Base-by-base conservation (phyloP, 768 basidiomycete species). In the Leucocoprinus birnbaumii region DNA sequence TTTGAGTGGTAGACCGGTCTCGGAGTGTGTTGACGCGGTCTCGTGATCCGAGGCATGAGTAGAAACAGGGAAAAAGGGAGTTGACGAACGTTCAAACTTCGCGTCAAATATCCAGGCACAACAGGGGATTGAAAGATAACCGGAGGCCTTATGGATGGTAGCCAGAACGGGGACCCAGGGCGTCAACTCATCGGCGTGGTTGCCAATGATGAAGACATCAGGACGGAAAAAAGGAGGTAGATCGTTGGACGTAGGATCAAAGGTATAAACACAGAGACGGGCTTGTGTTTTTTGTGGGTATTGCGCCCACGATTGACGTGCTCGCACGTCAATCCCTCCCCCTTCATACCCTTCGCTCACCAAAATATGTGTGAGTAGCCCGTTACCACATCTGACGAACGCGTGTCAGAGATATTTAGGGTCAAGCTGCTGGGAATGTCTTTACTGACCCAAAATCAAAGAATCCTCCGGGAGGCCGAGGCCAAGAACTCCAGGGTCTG, bases 101-200 rank as follows among this genome's bases (percentile, higher is more conserved):
- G 70, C 67, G 63, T 94, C 89, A 71, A 98, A 82, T 26, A 78
- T 66, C 87, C 89, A 89, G n/a, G 88, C 73, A 69, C 95, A 98
- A 65, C 96, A 98, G 0, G 96, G 96, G 52, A 98, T 92, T 4
- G 80, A 87, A 42, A 92, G 68, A 62, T 89, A 90, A 3, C 89
- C 90, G 0, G 84, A 80, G 0, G 85, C 81, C 3, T 65, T 62
- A 31, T 78, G 71, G 13, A 86, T 59, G 0, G 87, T 84, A 0
- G 94, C 81, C 4, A 97, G 72, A 1, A 97, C 79, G 0, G 96
- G 92, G 0, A 94, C 68, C 95, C 95, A 98, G 0, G 96, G 96
- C 21, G 95, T 95, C 16, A 98, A 76, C 62, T 98, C 96, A 71
- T 98, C 96, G 0, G 95, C 89, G 68, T 98, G 96, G 71, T 98